Percentiles rank a stretch among this genome's conserved stretches.
Conservation (phyloP, 2,329 filamentous ascomycete species). For the Exophiala sp. region DNA sequence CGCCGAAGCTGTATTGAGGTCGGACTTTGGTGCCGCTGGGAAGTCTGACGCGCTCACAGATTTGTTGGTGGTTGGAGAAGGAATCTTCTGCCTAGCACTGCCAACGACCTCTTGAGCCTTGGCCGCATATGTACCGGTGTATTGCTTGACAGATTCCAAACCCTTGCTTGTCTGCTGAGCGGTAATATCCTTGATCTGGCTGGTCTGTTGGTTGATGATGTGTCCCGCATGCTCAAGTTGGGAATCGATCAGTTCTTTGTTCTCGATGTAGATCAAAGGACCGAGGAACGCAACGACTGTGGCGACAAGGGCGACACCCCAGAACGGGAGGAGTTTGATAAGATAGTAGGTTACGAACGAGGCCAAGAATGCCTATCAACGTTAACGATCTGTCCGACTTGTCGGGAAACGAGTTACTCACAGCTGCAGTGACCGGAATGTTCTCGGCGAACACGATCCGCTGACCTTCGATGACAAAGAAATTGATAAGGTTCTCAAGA, state of each 20-base stretch:
- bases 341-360: conserved; percentile 58
- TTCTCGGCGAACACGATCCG: conserved; percentile 62
- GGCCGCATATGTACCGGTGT: conserved; percentile 55
- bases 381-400: conserved; percentile 4
- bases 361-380: conserved; percentile 51
- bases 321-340: conserved; percentile 60
- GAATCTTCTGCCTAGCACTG: conserved; percentile 33
- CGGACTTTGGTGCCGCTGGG: conserved; percentile 38
- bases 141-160: conserved; percentile 52
- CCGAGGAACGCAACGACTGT: conserved; percentile 53
- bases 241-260: conserved; percentile 58
- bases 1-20: background rate
- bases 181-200: conserved; percentile 55
- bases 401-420: conserved; percentile 37
- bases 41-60: conserved; percentile 46
- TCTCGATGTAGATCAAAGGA: conserved; percentile 59
- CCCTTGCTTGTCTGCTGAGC: conserved; percentile 55
- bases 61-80: conserved; percentile 17
- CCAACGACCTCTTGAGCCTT: conserved; percentile 52
- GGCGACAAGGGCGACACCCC: conserved; percentile 55
- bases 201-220: conserved; percentile 53
- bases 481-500: conserved; percentile 60
- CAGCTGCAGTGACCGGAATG: conserved; percentile 53
- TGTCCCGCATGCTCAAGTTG: conserved; percentile 52
- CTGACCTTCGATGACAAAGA: conserved; percentile 63